Evolutionary conservation across 2,329 filamentous ascomycete genomes (phyloP).

Genomic region (Fusarium sp.): DNA sequence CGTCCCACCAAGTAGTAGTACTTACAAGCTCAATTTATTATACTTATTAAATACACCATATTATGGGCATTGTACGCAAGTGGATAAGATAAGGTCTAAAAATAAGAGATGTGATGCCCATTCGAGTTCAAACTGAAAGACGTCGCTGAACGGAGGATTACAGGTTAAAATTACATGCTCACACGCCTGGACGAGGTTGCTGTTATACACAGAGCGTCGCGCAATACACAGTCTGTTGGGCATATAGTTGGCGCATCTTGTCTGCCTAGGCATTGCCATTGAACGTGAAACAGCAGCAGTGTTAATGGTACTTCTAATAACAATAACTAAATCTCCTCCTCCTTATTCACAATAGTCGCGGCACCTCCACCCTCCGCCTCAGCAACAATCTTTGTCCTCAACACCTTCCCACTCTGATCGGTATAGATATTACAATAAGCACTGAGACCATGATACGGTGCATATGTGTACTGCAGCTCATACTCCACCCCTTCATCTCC

Average conservation of each 20-base stretch:
- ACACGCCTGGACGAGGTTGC: no score
- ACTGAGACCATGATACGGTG: slow-evolving; percentile 20
- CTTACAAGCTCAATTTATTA: neutral
- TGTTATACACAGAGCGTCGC: no score
- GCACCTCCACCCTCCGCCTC: slow-evolving; percentile 28
- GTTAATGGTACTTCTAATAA: no score
- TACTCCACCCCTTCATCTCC: slow-evolving; percentile 2
- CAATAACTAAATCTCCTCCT: slow-evolving; percentile 1
- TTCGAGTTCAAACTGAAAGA: no score
- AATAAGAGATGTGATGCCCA: no score
- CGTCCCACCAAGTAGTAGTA: neutral
- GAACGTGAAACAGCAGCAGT: fast-evolving
- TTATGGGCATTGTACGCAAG: no score
- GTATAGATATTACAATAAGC: slow-evolving; percentile 29
- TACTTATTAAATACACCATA: no score
- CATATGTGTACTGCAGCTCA: slow-evolving; percentile 26
- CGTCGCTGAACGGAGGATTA: no score
- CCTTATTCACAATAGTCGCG: slow-evolving; percentile 24
- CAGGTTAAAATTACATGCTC: no score
- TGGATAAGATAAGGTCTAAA: no score
- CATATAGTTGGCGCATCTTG: no score
- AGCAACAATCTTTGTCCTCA: slow-evolving; percentile 28
- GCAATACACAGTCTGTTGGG: neutral
- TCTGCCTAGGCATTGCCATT: no score
- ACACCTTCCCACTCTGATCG: slow-evolving; percentile 17